Evolutionary conservation across 306 rosid genomes (phyloP), one percentile per base, ranked within the genome.

Genomic region (Vigna radiata): DNA sequence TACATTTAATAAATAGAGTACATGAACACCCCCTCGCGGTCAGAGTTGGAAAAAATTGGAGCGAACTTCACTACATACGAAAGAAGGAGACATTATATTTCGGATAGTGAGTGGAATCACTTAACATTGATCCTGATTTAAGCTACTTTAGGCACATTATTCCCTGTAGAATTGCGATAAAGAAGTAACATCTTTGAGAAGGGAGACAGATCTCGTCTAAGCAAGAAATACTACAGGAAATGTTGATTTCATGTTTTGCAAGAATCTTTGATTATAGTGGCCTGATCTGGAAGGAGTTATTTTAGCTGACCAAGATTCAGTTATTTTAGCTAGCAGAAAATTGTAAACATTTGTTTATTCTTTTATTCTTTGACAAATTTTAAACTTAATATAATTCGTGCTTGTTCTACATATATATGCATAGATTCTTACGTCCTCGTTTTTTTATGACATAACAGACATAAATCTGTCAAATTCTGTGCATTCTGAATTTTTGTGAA

Each of bases 161-260:
- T 70, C 97, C 99, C 48, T 95, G 99, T 76, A 97, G 97, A 68
- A 88, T 92, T 55, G 66, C 87, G 2, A 89, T 88, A 90, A 92
- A 88, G 93, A 86, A 69, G 91, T 95, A 48, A 95, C 97, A 13
- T 90, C 97, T 79, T 83, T 90, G 88, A 83, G 86, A 81, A 90
- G 77, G 84, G 98, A 92, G 87, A 84, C 89, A 6, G 66, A 78
- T 70, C 7, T 25, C 33, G 82, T 10, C 46, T 27, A 33, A 60
- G n/a, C 91, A 89, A 68, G 90, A 82, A 55, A 81, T 82, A 68
- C 65, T 90, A 76, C 87, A 83, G 60, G 90, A 90, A 58, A 94
- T 90, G 76, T 83, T 92, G 83, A 58, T 95, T 83, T 87, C 93
- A 85, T 88, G 90, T 83, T 90, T 92, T 83, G 90, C 93, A 54